These are phyloP conservation scores for Pythium rishiriense DNA, from an alignment of 352 stramenopile genomes.

Conservation along the genomic window DNA sequence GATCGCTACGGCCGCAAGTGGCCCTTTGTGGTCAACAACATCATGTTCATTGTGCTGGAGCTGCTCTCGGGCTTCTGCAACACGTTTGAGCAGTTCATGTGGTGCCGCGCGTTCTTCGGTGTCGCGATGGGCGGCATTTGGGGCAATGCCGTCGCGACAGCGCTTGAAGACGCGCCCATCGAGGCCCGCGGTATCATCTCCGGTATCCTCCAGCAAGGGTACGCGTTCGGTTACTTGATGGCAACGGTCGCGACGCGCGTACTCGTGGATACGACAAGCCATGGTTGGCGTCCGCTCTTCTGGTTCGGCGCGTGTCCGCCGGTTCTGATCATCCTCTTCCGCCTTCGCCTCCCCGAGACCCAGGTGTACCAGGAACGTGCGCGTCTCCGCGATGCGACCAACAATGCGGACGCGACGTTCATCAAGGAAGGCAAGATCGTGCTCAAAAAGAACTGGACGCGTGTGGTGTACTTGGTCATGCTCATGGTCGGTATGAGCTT, in stretches of 20 bases:
- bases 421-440: constrained; percentile 2
- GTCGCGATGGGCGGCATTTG: constrained; percentile 41
- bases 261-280: constrained; percentile 37
- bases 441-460: neutral
- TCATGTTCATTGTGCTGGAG: constrained; percentile 8
- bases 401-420: neutral
- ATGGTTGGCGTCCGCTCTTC: constrained; percentile 43
- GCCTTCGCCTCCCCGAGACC: constrained; percentile 6
- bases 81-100: constrained; percentile 24
- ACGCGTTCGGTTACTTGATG: constrained; percentile 45
- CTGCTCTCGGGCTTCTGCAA: constrained; percentile 7
- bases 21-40: constrained; percentile 13
- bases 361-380: neutral
- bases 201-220: constrained; percentile 51
- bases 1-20: constrained; percentile 37
- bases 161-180: constrained; percentile 38
- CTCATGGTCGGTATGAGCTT: constrained; percentile 3
- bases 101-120: neutral
- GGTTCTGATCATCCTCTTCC: constrained; percentile 44
- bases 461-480: neutral
- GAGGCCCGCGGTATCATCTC: constrained; percentile 43
- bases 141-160: constrained; percentile 41
- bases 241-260: constrained; percentile 35
- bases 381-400: constrained; percentile 1
- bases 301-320: constrained; percentile 46